Evolutionary conservation across 441 rosid genomes (phyloP), one percentile per base, ranked within the genome.

Genomic region (Kokia cookei): DNA sequence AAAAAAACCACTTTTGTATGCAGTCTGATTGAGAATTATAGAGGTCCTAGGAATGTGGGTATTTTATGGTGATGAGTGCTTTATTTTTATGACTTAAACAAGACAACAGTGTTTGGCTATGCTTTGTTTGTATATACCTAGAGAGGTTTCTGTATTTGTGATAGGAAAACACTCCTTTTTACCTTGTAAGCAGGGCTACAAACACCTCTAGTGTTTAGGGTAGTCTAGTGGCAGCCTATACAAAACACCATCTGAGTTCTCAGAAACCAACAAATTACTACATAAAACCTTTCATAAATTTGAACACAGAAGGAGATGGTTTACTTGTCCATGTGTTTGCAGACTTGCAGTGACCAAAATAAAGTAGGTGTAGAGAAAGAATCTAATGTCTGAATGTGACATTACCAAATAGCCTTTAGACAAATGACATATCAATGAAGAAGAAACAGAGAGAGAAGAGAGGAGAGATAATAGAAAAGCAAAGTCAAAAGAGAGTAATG

Each of bases 381-480:
- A 84, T 82, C 87, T 78, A 75, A 72, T 77, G 77, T 70, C 72
- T 82, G 87, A 87, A 84, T 82, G 81, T 54, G 92, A 83, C 92
- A 55, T 83, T 83, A 80, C 96, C 78, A 57, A 50, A 80, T 82
- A 74, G 77, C 73, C 73, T 73, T 81, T 81, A 74, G 90, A 84
- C 82, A 79, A 32, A 4, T 79, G 89, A 85, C 93, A 80, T 81
- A 65, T 80, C 88, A 80, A 32, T 32, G 7, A 72, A 73, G 74
- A 66, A 24, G 75, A 60, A 67, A 55, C 17, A 69, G 24, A n/a
- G 45, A 68, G 7, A 19, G 37, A 51, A 51, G 58, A 71, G 24
- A 27, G 11, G 14, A 10, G 37, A 32, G 6, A 32, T 32, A 32
- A 43, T 50, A 62, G 32, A 74, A 47, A 78, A 79, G 77, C 40